Base-by-base conservation (phyloP, 2,329 filamentous ascomycete genomes). In the Lecanosticta acicola region DNA sequence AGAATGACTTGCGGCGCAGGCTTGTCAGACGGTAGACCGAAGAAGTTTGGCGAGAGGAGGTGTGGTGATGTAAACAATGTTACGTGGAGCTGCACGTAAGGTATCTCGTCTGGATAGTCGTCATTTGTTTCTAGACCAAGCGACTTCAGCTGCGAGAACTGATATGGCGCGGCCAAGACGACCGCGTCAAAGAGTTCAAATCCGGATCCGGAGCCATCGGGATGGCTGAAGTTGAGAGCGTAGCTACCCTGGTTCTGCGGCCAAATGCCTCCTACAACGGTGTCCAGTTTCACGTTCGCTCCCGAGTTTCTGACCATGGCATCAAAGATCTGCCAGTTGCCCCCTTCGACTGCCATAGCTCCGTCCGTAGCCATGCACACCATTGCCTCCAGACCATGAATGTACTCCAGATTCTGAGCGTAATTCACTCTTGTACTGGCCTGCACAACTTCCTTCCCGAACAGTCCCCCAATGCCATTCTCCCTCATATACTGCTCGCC, bases 251-350 rank as follows among this genome's bases (percentile, higher is more conserved):
- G 58, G 4, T 51, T 19, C 18, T 38, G 29, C 33, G 61, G 64
- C 1, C 68, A 64, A 40, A 94, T 79, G 3, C 71, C 71, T 0
- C 74, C 72, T 1, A 96, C 84, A 0, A 78, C 74, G 0, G 84
- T 85, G 58, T 90, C 85, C 18, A 86, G 71, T 32, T 72, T 69
- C 3, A 90, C 54, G 0, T 71, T 66, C 0, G 85, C 81, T 2
- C 75, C 69, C 1, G 87, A 84, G 0, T 72, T 69, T 32, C 78
- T 73, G 1, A 91, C 71, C 85, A 96, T 94, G 36, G 75, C 71
- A n/a, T 83, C 77, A 62, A 98, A 98, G 44, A 98, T 95, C 58
- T 80, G 82, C 89, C 90, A 97, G 66, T 97, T 98, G 1, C 93
- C 93, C 4, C 89, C 89, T 11, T 78, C 68, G 1, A 97, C 78